Evolutionary conservation across 2,329 filamentous ascomycete species (phyloP).

Genomic region (Neonectria sp.): DNA sequence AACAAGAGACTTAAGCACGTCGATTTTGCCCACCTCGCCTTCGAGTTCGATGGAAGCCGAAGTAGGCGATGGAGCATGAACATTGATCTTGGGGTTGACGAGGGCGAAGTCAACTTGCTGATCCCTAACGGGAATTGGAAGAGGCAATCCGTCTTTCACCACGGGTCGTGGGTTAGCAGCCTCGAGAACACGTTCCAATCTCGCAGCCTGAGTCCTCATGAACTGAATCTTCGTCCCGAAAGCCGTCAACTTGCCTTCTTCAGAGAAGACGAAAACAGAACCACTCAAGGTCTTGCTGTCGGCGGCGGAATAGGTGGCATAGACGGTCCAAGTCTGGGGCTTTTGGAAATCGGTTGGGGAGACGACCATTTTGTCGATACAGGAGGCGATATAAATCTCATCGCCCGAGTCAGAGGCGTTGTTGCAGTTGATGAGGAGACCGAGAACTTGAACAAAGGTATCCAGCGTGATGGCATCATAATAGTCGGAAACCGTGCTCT

Average conservation of each 20-base stretch:
- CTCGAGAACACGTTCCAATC: conserved; percentile 36
- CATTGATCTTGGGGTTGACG: conserved; percentile 3
- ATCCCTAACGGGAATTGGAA: not conserved
- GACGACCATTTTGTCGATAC: conserved; percentile 35
- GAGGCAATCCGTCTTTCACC: not conserved
- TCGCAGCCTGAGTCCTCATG: conserved; percentile 30
- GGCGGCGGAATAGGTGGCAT: conserved; percentile 33
- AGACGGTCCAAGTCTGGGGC: conserved; percentile 33
- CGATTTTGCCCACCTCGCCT: conserved; percentile 4
- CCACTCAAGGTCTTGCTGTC: conserved; percentile 34
- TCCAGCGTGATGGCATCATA: conserved; percentile 41
- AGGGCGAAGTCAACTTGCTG: not conserved
- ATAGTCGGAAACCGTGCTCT: conserved; percentile 31
- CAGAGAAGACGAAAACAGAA: conserved; percentile 35
- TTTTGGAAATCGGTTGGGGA: conserved; percentile 32
- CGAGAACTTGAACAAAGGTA: conserved; percentile 41
- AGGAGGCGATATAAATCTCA: conserved; percentile 35
- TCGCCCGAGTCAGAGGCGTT: conserved; percentile 27
- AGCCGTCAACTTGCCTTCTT: conserved; percentile 24
- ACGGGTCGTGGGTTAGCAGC: conserved; percentile 16
- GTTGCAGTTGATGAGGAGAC: conserved; percentile 40
- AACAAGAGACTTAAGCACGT: conserved; percentile 23
- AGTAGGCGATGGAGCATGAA: conserved; percentile 2
- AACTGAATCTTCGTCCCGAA: conserved; percentile 37
- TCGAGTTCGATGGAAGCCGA: not conserved